phyloP scores from a whole-genome alignment of 2,329 filamentous ascomycete species.

The Aspergillus jensenii region DNA sequence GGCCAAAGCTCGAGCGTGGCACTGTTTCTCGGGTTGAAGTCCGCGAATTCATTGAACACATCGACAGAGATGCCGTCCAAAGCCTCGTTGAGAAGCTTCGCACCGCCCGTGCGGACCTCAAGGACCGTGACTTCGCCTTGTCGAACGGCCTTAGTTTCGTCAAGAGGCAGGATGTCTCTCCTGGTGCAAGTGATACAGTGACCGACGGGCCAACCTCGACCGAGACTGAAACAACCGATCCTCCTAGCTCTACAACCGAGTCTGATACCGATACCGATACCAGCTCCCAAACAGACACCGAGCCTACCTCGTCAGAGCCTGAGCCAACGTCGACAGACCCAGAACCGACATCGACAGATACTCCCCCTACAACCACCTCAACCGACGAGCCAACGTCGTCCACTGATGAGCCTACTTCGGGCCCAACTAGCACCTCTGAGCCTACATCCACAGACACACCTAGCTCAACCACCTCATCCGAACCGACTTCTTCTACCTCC shows the following conservation, averaged over 20 bases:
- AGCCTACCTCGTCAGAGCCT: slow-evolving; percentile 5
- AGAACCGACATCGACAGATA: slow-evolving; percentile 1
- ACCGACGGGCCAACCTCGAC: slow-evolving; percentile 6
- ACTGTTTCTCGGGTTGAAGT: slow-evolving; percentile 37
- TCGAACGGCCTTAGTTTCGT: slow-evolving; percentile 65
- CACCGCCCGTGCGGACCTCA: slow-evolving; percentile 64
- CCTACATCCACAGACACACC: slow-evolving; percentile 3
- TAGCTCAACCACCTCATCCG: slow-evolving; percentile 11
- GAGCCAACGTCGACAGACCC: background rate
- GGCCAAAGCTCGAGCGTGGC: slow-evolving; percentile 8
- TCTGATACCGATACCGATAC: background rate
- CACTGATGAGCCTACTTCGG: background rate
- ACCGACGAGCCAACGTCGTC: background rate
- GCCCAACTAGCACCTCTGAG: background rate
- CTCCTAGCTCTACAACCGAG: slow-evolving; percentile 1
- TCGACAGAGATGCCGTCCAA: slow-evolving; percentile 63
- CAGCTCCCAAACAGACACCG: slow-evolving; percentile 8
- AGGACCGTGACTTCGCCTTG: slow-evolving; percentile 61
- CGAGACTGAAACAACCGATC: slow-evolving; percentile 8
- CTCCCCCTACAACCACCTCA: background rate
- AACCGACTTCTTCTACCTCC: slow-evolving; percentile 1
- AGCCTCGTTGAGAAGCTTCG: slow-evolving; percentile 64
- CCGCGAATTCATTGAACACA: slow-evolving; percentile 55
- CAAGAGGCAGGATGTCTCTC: slow-evolving; percentile 51
- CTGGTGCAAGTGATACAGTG: slow-evolving; percentile 11